phyloP scores from a whole-genome alignment of 768 basidiomycete genomes.

The Kwoniella sp. region DNA sequence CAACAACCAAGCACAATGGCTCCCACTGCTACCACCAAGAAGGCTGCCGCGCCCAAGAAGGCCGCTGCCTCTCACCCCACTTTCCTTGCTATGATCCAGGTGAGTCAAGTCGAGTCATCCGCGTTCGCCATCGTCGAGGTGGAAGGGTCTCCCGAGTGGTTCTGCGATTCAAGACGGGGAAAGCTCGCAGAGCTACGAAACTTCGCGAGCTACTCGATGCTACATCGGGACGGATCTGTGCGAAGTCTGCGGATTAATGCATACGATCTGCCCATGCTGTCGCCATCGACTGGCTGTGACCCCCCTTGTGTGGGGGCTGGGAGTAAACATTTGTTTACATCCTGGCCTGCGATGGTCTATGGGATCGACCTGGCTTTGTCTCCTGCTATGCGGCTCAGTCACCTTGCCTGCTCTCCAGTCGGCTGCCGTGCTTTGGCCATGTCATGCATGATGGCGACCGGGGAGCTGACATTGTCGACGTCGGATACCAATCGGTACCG shows the following conservation, averaged over 20 bases:
- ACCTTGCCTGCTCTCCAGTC: no score
- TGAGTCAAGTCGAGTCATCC: constrained; percentile 28
- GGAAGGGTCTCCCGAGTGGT: no score
- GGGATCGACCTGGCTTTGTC: no score
- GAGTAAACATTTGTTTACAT: not conserved
- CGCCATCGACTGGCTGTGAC: not conserved
- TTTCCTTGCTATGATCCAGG: constrained; percentile 55
- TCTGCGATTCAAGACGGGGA: no score
- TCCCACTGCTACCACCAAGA: constrained; percentile 47
- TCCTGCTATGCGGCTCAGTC: no score
- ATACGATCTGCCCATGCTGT: not conserved
- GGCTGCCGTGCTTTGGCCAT: no score
- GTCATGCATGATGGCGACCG: no score
- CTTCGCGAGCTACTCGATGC: not conserved
- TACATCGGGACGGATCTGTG: not conserved
- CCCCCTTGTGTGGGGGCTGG: no score
- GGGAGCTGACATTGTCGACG: constrained; percentile 3
- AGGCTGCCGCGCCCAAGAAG: constrained; percentile 48
- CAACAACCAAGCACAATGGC: constrained; percentile 43
- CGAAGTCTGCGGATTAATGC: constrained; percentile 6
- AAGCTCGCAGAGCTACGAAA: no score
- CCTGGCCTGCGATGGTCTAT: no score
- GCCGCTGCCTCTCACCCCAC: constrained; percentile 55
- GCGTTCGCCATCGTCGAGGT: not conserved
- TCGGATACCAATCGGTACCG: not conserved